Base-by-base conservation (phyloP, 345 rosid genomes). In the Populus tremula region DNA sequence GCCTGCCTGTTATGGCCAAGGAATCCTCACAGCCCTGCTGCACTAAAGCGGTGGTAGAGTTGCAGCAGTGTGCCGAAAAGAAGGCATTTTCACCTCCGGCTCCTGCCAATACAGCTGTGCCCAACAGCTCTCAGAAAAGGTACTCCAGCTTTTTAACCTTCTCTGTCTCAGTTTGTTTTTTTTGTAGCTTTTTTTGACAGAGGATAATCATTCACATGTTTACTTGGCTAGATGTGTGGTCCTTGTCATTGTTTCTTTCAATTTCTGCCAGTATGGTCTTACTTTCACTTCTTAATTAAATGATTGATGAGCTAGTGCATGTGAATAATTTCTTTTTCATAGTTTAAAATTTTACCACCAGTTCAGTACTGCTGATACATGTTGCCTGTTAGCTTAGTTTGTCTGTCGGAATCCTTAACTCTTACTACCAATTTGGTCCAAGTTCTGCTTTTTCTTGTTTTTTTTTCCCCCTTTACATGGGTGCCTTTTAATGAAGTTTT, bases 71-170 rank as follows among this genome's bases (percentile, higher is more conserved):
- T 62, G 78, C 83, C 64, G 92, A 85, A 83, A 87, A 84, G 84
- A 88, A 85, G 71, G 76, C 86, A 82, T 83, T 85, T 86, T 79
- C 87, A 68, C 47, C 79, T 20, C 78, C 83, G 61, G 67, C 83
- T 75, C 80, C 90, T 82, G 80, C 81, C 73, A 78, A 86, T 73
- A 76, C 88, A 85, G 85, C 89, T 85, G 87, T 83, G 63, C 78
- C 83, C 85, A 85, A 77, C 82, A 76, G 62, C 76, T 90, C 92
- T 77, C 96, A 90, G 92, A 92, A 92, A 87, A 90, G 96, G 96
- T 92, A 0, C 72, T 33, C 29, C 81, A 82, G 69, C 84, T 77
- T 87, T 90, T 88, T 77, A 21, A 33, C 33, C 61, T 61, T 56
- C 59, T 36, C 45, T 29, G 13, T 36, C 9, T 54, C 17, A 67